A percentile compares a stretch with the other conserved stretches of the same genome.
Evolutionary conservation across 2,329 filamentous ascomycete species (phyloP).

Genomic region (Xylaria sp.): DNA sequence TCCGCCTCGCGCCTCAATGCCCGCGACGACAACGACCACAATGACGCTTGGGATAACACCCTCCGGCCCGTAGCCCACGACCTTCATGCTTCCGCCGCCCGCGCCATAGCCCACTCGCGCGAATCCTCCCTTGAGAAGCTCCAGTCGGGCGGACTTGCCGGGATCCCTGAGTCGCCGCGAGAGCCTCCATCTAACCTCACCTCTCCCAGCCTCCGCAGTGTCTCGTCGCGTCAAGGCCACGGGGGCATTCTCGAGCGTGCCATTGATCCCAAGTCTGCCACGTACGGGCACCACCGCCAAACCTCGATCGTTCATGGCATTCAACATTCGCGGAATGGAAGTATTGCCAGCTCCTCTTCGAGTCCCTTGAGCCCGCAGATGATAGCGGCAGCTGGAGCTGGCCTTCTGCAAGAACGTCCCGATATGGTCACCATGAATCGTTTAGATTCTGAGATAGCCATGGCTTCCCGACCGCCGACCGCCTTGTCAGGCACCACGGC

Average conservation of each 20-base stretch:
- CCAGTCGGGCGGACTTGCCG: conserved; percentile 39
- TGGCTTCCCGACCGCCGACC: conserved; percentile 48
- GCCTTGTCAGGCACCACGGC: conserved; percentile 50
- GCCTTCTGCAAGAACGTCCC: conserved; percentile 53
- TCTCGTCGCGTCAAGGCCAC: conserved; percentile 45
- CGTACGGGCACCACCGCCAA: conserved; percentile 89
- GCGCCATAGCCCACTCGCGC: conserved; percentile 55
- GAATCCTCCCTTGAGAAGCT: conserved; percentile 62
- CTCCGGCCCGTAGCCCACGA: conserved; percentile 51
- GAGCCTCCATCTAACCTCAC: conserved; percentile 33
- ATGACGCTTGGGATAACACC: conserved; percentile 52
- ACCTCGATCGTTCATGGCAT: conserved; percentile 97
- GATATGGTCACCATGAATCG: conserved; percentile 54
- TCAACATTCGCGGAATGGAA: conserved; percentile 89
- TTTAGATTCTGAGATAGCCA: conserved; percentile 47
- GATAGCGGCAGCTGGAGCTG: conserved; percentile 69
- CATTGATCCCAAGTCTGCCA: conserved; percentile 57
- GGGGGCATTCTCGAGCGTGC: conserved; percentile 53
- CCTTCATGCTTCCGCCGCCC: conserved; percentile 39
- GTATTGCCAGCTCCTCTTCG: conserved; percentile 71
- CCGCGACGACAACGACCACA: conserved; percentile 49
- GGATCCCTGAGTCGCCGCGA: conserved; percentile 38
- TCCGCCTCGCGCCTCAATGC: conserved; percentile 54
- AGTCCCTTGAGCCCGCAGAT: conserved; percentile 89
- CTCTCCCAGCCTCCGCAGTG: conserved; percentile 45